Evolutionary conservation across 2,329 filamentous ascomycete species (phyloP).

Genomic region (Exophiala sp.): DNA sequence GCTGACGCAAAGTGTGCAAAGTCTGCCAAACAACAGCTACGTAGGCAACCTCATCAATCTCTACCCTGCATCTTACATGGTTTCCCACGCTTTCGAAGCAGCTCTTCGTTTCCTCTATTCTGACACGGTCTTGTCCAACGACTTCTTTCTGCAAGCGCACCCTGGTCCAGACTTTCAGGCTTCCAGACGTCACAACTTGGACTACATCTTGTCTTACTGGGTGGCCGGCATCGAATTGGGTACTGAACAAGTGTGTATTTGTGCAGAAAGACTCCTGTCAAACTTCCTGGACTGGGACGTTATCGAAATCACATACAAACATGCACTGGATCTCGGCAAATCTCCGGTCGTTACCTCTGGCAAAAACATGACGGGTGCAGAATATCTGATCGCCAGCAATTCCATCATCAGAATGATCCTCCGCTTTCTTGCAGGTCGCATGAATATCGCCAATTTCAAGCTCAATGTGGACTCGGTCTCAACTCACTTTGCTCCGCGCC

Average conservation of each 20-base stretch:
- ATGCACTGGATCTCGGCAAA: slow-evolving; percentile 19
- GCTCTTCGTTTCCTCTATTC: slow-evolving; percentile 28
- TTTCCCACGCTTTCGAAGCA: slow-evolving; percentile 28
- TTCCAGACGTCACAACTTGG: slow-evolving; percentile 20
- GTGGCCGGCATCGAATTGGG: slow-evolving; percentile 27
- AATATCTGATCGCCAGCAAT: slow-evolving; percentile 18
- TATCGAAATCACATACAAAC: slow-evolving; percentile 23
- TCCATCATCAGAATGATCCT: slow-evolving; percentile 17
- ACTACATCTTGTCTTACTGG: slow-evolving; percentile 29
- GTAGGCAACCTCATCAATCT: slow-evolving; percentile 20
- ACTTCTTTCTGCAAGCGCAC: slow-evolving; percentile 20
- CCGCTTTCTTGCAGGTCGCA: slow-evolving; percentile 16
- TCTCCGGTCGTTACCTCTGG: slow-evolving; percentile 10
- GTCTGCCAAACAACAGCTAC: slow-evolving; percentile 11
- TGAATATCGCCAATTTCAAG: slow-evolving; percentile 22
- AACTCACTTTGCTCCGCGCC: slow-evolving; percentile 16
- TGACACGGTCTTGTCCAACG: slow-evolving; percentile 25
- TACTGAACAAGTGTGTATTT: slow-evolving; percentile 21
- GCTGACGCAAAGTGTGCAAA: slow-evolving; percentile 17
- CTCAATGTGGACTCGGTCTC: slow-evolving; percentile 12
- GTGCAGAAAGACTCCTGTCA: slow-evolving; percentile 22
- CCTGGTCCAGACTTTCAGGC: slow-evolving; percentile 14
- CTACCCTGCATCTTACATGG: slow-evolving; percentile 21
- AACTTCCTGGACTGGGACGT: slow-evolving; percentile 27
- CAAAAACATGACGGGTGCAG: slow-evolving; percentile 20